phyloP scores from a whole-genome alignment of 495 filamentous ascomycete species.

The Choiromyces venosus region DNA sequence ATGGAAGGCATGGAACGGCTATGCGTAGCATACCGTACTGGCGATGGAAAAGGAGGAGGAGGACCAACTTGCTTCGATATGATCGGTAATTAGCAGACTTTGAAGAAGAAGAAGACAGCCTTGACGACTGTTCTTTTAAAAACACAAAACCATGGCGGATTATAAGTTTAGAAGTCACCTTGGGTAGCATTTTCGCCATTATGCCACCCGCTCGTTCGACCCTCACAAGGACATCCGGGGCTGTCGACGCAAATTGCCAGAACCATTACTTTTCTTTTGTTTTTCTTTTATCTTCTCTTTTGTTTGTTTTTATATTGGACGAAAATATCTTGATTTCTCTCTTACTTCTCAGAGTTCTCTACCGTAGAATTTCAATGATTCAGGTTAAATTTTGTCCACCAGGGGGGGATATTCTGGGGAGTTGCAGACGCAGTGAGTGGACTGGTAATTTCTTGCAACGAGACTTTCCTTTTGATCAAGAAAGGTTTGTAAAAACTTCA shows the following conservation, averaged over 20 bases:
- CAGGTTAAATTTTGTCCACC: not conserved
- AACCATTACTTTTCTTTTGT: not conserved
- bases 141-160: not conserved
- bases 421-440: not conserved
- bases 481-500: not conserved
- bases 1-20: not conserved
- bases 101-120: not conserved
- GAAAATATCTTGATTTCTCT: not conserved
- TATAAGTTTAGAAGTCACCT: not conserved
- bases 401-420: not conserved
- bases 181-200: not conserved
- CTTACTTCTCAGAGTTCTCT: not conserved
- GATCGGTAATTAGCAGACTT: not conserved
- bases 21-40: not conserved
- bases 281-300: not conserved
- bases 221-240: not conserved
- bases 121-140: not conserved
- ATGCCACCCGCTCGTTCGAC: not conserved
- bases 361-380: not conserved
- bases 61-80: not conserved
- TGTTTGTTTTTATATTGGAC: not conserved
- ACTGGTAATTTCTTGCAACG: not conserved
- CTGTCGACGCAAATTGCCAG: not conserved
- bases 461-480: not conserved
- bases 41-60: not conserved